These are phyloP conservation scores for Prunus mongolica DNA, from an alignment of 306 rosid species.

Conservation along the genomic window DNA sequence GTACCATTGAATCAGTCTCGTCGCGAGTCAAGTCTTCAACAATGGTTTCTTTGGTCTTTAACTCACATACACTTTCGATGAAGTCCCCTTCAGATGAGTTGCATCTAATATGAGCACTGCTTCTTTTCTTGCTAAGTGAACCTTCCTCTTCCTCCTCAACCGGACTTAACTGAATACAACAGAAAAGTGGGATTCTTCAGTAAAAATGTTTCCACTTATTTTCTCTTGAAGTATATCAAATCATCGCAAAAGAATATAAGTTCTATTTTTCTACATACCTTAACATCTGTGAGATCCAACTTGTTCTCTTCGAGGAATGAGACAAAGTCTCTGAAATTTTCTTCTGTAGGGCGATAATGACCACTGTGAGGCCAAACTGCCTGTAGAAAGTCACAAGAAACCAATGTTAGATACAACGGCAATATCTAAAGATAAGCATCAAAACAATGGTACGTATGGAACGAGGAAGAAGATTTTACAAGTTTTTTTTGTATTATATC, in stretches of 20 bases:
- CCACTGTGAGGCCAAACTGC: slow-evolving; percentile 99
- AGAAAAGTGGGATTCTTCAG: slow-evolving; percentile 27
- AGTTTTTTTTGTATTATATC: background rate
- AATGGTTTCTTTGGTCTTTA: slow-evolving; percentile 37
- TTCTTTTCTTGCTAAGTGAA: slow-evolving; percentile 32
- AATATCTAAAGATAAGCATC: slow-evolving; percentile 4
- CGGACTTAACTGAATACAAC: slow-evolving; percentile 63
- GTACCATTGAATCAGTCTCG: slow-evolving; percentile 29
- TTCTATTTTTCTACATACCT: slow-evolving; percentile 45
- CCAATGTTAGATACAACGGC: background rate
- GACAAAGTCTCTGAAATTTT: slow-evolving; percentile 77
- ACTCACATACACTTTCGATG: slow-evolving; percentile 36
- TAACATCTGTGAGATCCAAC: slow-evolving; percentile 73
- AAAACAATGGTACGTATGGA: background rate
- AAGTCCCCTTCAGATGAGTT: slow-evolving; percentile 79
- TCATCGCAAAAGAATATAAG: slow-evolving; percentile 1
- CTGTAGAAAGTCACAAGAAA: slow-evolving; percentile 48
- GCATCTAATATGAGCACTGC: slow-evolving; percentile 58
- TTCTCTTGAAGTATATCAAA: slow-evolving; percentile 4
- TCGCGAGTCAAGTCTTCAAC: slow-evolving; percentile 24
- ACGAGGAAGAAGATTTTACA: background rate
- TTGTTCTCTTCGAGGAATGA: slow-evolving; percentile 80
- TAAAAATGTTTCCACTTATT: slow-evolving; percentile 4
- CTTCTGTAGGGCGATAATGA: slow-evolving; percentile 86
- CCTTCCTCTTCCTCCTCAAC: slow-evolving; percentile 51